These are phyloP conservation scores for Eucommia ulmoides DNA, from an alignment of 257 asterid genomes.

Conservation along the genomic window DNA sequence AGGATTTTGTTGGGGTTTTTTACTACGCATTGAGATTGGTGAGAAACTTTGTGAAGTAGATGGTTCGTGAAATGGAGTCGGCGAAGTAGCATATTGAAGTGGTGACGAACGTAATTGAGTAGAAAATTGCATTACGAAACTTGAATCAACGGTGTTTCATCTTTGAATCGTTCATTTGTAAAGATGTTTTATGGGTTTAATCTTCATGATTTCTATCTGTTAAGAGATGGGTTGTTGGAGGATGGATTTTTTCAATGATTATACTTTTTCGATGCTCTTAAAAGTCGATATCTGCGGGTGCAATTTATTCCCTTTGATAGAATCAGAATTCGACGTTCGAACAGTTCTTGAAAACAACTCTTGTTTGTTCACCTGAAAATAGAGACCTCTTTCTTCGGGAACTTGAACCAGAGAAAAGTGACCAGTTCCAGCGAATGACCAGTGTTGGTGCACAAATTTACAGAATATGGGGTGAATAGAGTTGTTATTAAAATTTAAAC, in stretches of 20 bases:
- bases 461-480: too few relatives aligned
- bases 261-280: conserved; percentile 54
- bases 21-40: conserved; percentile 58
- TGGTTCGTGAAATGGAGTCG: conserved; percentile 66
- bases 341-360: conserved; percentile 56
- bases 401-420: conserved; percentile 62
- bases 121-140: conserved; percentile 27
- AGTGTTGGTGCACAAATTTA: too few relatives aligned
- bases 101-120: conserved; percentile 52
- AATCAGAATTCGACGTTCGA: conserved; percentile 47
- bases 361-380: conserved; percentile 77
- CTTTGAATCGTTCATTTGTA: conserved; percentile 75
- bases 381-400: conserved; percentile 84
- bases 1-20: conserved; percentile 56
- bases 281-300: conserved; percentile 34
- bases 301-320: conserved; percentile 35
- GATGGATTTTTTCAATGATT: conserved; percentile 21
- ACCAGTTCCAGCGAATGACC: conserved; percentile 70
- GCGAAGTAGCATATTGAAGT: conserved; percentile 83
- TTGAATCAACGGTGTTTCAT: conserved; percentile 53
- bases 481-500: too few relatives aligned
- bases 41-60: conserved; percentile 45
- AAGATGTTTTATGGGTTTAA: conserved; percentile 59
- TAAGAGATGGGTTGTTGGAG: conserved; percentile 9
- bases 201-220: conserved; percentile 22